phyloP scores from a whole-genome alignment of 2,329 filamentous ascomycete species.

The Bimuria novae-zelandiae region DNA sequence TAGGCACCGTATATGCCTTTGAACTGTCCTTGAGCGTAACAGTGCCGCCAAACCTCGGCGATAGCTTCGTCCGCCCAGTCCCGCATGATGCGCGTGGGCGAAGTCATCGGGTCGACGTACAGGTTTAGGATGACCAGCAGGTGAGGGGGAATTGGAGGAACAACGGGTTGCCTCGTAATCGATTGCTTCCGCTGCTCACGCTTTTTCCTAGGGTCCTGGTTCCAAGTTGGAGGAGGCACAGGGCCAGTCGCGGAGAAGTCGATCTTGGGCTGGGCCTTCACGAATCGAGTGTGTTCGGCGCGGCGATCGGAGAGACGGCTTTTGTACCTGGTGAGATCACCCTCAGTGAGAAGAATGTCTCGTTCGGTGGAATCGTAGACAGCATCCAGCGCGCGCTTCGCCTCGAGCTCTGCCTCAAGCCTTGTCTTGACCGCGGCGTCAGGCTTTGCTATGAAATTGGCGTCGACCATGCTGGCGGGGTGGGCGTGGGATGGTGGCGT shows the following conservation, averaged over 20 bases:
- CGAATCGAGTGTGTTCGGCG: too few species aligned
- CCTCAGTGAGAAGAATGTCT: too few species aligned
- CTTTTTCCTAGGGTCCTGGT: too few species aligned
- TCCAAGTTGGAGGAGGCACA: too few species aligned
- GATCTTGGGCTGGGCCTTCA: background rate
- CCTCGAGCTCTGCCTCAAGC: background rate
- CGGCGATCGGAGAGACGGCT: too few species aligned
- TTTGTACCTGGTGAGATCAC: too few species aligned
- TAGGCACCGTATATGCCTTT: background rate
- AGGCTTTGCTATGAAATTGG: too few species aligned
- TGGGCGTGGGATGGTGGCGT: background rate
- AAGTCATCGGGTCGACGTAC: background rate
- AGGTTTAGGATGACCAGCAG: background rate
- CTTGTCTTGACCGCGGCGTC: background rate
- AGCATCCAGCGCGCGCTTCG: too few species aligned
- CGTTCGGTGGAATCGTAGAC: too few species aligned
- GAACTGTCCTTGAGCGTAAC: background rate
- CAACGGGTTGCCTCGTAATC: too few species aligned
- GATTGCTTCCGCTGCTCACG: too few species aligned
- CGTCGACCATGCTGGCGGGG: background rate
- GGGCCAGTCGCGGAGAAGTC: background rate
- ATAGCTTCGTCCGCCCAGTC: constrained; percentile 8
- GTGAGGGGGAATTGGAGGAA: too few species aligned
- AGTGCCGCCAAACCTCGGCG: background rate
- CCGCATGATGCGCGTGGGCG: background rate